Evolutionary conservation across 306 rosid species (phyloP).

Genomic region (Rosa lucieae): DNA sequence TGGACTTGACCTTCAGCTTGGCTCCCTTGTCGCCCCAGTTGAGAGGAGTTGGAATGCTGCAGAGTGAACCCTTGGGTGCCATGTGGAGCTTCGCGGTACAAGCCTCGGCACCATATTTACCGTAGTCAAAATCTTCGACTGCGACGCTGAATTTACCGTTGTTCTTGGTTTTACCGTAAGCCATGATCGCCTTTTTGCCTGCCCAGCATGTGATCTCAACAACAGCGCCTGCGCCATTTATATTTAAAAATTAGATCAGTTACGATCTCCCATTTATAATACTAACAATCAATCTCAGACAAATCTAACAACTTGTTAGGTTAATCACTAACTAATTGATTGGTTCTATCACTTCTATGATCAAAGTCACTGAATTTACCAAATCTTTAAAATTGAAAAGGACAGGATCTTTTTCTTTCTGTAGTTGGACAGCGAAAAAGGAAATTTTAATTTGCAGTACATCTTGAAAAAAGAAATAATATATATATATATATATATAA

Average conservation of each 20-base stretch:
- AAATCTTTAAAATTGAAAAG: neutral
- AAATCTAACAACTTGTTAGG: neutral
- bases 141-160: slow-evolving; percentile 77
- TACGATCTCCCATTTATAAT: neutral
- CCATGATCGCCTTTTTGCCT: slow-evolving; percentile 55
- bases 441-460: neutral
- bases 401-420: neutral
- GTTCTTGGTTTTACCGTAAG: slow-evolving; percentile 73
- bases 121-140: slow-evolving; percentile 54
- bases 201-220: slow-evolving; percentile 81
- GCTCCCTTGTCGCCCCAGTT: slow-evolving; percentile 62
- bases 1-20: slow-evolving; percentile 62
- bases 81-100: slow-evolving; percentile 80
- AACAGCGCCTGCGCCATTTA: slow-evolving; percentile 52
- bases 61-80: slow-evolving; percentile 73
- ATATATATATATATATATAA: neutral
- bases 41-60: slow-evolving; percentile 65
- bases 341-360: neutral
- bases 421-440: neutral
- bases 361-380: neutral
- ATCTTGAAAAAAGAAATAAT: neutral
- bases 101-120: slow-evolving; percentile 58
- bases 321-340: slow-evolving; percentile 3
- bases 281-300: neutral
- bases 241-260: neutral